Base-by-base conservation (phyloP, 108 stramenopile genomes). In the Nitzschia sp. region DNA sequence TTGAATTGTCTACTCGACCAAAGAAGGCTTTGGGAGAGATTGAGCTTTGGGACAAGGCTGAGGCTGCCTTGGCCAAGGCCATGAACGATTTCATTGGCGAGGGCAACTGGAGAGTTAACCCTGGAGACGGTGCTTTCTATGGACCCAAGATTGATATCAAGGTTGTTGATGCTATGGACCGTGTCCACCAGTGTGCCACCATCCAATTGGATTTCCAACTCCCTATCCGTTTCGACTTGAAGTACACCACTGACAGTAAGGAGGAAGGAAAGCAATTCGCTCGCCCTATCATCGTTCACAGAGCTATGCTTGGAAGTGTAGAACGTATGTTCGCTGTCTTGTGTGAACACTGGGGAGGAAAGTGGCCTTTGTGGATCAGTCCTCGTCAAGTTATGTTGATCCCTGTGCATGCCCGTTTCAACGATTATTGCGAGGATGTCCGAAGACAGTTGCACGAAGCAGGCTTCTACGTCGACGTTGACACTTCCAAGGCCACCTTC, bases 71-170 rank as follows among this genome's bases (percentile, higher is more conserved):
- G 57, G 88, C 89, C 12, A 80, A 80, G 69, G 98, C 98, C 21
- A 91, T 99, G 87, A 88, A 98, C 64, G 65, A 75, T 10, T 99
- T 99, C 80, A 87, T 87, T 29, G 95, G 97, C 8, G 80, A 92
- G 44, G 98, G 97, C 12, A 86, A 88, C 19, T 99, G 99, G 98
- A 78, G 86, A 56, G 89, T 92, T 26, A 98, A 98, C 71, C 94
- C 98, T 29, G 99, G 97, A 21, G 99, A 99, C 66, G 99, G 99
- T 53, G 99, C 99, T 14, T 99, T 99, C 76, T 99, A 99, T 74
- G 99, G 99, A 12, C 99, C 99, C 62, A 98, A 99, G 83, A 98
- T 99, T 77, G 99, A 99, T 81, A 98, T 99, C 82, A 99, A 99
- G 89, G 98, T 99, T 8, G 97, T 95, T 84, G 99, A 99, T 85